Base-by-base conservation (phyloP, 495 filamentous ascomycete genomes). In the Penicillium egyptiacum region DNA sequence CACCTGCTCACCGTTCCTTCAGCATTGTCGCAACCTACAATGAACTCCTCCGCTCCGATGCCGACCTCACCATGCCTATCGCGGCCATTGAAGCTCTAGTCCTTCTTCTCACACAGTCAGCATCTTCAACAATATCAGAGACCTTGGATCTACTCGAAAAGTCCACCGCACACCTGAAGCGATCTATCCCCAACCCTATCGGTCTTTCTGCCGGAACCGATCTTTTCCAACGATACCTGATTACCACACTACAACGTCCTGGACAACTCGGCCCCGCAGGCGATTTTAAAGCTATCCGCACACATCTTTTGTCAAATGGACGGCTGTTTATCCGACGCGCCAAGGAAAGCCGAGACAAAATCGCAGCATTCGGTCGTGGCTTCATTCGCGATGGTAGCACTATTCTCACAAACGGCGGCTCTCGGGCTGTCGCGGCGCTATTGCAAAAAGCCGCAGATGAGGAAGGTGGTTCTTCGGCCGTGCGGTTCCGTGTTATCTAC, bases 81-180 rank as follows among this genome's bases (percentile, higher is more conserved):
- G 94, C 93, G 2, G 92, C 94, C 51, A 96, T 98, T 70, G 92
- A 97, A 75, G 85, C 94, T 35, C 82, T 97, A 46, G 92, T 96
- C 60, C 81, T 89, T 62, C 85, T 91, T 56, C 85, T 97, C 56
- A 84, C 86, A 68, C 82, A 85, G 47, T 88, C 84, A 9, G 83
- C 85, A 46, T 87, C 90, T 7, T 84, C 84, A 14, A 98, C 94
- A 26, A 89, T 96, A 61, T 93, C 91, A 70, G 94, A 98, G 74
- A 96, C 92, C 42, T 86, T 97, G 63, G 86, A 90, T 58, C 83
- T 93, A 28, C 84, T 98, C 57, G 83, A 85, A 66, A 82, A 81
- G 28, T 86, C 90, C 56, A 90, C 89, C 56, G 70, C 78, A 9
- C 83, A 85, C 59, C 81, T 98, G 56, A 91, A 91, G 70, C 74